Evolutionary conservation across 768 basidiomycete species (phyloP).

Genomic region (Clitopilus passeckerianus): DNA sequence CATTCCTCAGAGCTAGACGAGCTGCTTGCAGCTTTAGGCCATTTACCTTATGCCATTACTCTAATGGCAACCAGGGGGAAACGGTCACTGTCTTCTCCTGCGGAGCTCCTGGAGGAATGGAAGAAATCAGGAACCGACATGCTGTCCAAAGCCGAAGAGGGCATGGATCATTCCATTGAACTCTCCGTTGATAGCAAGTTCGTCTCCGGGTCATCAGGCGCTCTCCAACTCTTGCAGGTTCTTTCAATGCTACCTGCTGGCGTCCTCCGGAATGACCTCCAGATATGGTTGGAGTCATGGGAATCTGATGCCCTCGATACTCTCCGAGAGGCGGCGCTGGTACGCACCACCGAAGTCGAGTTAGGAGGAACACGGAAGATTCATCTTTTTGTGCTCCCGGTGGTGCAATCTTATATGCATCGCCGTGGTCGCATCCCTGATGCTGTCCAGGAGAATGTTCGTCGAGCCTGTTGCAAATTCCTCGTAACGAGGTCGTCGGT

Average conservation of each 20-base stretch:
- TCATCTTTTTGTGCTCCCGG: constrained; percentile 13
- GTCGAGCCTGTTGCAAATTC: constrained; percentile 9
- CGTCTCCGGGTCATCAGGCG: constrained; percentile 5
- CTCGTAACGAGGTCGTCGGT: constrained; percentile 3
- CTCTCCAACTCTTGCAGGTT: constrained; percentile 7
- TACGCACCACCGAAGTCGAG: neutral
- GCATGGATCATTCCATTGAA: constrained; percentile 8
- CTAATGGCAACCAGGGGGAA: constrained; percentile 23
- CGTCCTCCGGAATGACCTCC: constrained; percentile 4
- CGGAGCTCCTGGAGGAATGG: constrained; percentile 4
- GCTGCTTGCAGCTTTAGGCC: constrained; percentile 18
- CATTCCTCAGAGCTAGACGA: constrained; percentile 15
- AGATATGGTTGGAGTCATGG: constrained; percentile 3
- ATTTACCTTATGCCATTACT: constrained; percentile 27
- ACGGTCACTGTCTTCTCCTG: neutral
- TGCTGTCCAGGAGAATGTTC: constrained; percentile 3
- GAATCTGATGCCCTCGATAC: constrained; percentile 1
- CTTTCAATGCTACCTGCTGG: constrained; percentile 22
- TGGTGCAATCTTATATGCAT: constrained; percentile 14
- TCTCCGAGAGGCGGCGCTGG: constrained; percentile 1
- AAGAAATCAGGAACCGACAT: constrained; percentile 1
- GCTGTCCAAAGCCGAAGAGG: constrained; percentile 1
- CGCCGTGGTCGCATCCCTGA: constrained; percentile 5
- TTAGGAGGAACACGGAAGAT: constrained; percentile 1
- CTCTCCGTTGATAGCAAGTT: constrained; percentile 5